Conservation (phyloP, 306 rosid genomes). For the Leucaena leucocephala region DNA sequence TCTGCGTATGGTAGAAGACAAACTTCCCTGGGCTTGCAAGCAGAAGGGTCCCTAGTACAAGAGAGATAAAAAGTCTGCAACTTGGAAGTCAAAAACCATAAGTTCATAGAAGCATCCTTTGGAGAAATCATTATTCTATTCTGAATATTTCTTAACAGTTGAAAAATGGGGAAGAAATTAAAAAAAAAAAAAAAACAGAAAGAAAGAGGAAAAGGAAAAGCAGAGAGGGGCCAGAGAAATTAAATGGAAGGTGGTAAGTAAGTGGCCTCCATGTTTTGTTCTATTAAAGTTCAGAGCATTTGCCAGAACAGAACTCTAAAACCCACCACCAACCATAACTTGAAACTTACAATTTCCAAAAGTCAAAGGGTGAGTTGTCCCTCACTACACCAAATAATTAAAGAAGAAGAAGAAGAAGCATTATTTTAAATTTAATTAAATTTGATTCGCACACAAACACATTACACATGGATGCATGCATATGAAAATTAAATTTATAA, state of each 20-base stretch:
- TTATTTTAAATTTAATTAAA: background rate
- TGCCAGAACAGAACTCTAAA: background rate
- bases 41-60: background rate
- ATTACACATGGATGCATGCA: conserved; percentile 7
- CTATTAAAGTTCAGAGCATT: background rate
- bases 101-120: background rate
- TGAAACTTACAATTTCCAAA: background rate
- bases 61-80: too few species aligned
- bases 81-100: background rate
- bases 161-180: background rate
- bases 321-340: background rate
- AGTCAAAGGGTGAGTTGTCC: conserved; percentile 40
- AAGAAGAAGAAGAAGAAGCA: too few species aligned
- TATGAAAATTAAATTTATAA: background rate
- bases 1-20: background rate
- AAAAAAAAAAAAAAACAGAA: too few species aligned
- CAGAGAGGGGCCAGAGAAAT: background rate
- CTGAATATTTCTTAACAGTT: background rate
- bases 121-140: background rate
- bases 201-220: background rate
- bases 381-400: conserved; percentile 14
- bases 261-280: conserved; percentile 5
- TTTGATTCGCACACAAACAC: background rate
- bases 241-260: background rate
- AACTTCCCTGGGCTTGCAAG: background rate